Base-by-base conservation (phyloP, 768 basidiomycete species). In the Udeniomyces megalosporus region DNA sequence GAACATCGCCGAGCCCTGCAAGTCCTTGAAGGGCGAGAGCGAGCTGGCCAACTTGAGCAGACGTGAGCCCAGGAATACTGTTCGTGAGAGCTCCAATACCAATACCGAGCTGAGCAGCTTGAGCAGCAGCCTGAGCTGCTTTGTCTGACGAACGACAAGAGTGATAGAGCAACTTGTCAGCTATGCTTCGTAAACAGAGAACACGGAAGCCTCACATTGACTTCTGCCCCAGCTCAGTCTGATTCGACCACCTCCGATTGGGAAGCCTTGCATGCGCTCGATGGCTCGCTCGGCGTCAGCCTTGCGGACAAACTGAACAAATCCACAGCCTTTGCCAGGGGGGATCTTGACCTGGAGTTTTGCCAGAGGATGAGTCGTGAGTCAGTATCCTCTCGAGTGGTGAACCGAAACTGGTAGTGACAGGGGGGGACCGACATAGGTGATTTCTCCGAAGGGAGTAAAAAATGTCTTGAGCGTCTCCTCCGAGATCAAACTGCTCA, bases 231-330 rank as follows among this genome's bases (percentile, higher is more conserved):
- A 95, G 70, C 86, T 88, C 66, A 93, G 75, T 38, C 91, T 80
- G 67, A 95, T 90, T 69, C 87, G 79, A 66, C 88, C 89, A 17
- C 91, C 91, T 35, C 88, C 89, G 67, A 95, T 84, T 4, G 89
- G 88, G 71, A 91, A 93, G 28, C 89, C 90, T 76, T 93, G 90
- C 90, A 93, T 91, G 75, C 88, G 89, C 75, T 90, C 86, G 65
- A 95, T 95, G 10, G 90, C 89, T 42, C 81, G 79, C 73, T 92
- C 89, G 12, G 91, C 91, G 73, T 95, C 91, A 11, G 81, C 82
- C 74, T 93, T 90, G 67, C 84, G 80, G 29, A 93, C 86, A 69
- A 89, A 95, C 74, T 95, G 91, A 49, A 95, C 91, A 69, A 95
- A 95, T 1, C 91, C 91, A 68, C 91, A 95, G 67, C 91, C 87